Percentiles rank a stretch among this genome's conserved stretches.
These are phyloP conservation scores for Saccharum hybrid DNA, from an alignment of 202 grass and related monocot genomes.

Conservation along the genomic window DNA sequence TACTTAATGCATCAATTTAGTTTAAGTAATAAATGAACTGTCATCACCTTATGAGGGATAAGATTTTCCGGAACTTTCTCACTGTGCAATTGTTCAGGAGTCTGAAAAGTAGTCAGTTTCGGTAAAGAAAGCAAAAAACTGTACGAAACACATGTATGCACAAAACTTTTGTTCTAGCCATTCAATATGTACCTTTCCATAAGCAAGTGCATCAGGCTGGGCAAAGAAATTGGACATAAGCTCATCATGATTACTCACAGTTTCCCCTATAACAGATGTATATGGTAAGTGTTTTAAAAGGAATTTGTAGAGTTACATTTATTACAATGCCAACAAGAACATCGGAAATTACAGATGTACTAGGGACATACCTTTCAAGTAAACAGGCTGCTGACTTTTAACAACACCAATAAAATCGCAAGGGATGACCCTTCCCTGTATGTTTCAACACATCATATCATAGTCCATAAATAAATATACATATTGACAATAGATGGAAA, in stretches of 20 bases:
- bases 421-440: slow-evolving; percentile 94
- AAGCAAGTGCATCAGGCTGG: slow-evolving; percentile 99
- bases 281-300: slow-evolving; percentile 27
- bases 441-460: slow-evolving; percentile 42
- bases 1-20: slow-evolving; percentile 12
- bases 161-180: slow-evolving; percentile 35
- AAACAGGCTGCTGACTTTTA: slow-evolving; percentile 93
- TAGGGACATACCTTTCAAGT: slow-evolving; percentile 77
- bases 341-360: slow-evolving; percentile 29
- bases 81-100: slow-evolving; percentile 75
- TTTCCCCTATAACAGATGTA: slow-evolving; percentile 66
- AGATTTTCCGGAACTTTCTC: slow-evolving; percentile 82
- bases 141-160: neutral
- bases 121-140: slow-evolving; percentile 37
- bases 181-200: slow-evolving; percentile 78
- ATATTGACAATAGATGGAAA: slow-evolving; percentile 16
- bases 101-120: slow-evolving; percentile 55
- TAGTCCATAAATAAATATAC: slow-evolving; percentile 29
- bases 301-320: slow-evolving; percentile 29
- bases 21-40: neutral
- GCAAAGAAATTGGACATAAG: slow-evolving; percentile 99
- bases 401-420: slow-evolving; percentile 91
- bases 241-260: slow-evolving; percentile 97
- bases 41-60: slow-evolving; percentile 87
- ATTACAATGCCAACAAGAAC: slow-evolving; percentile 12